A percentile compares a stretch with the other conserved stretches of the same genome.
Conservation (phyloP, 1,284 basidiomycete genomes). For the Apiotrichum porosum region DNA sequence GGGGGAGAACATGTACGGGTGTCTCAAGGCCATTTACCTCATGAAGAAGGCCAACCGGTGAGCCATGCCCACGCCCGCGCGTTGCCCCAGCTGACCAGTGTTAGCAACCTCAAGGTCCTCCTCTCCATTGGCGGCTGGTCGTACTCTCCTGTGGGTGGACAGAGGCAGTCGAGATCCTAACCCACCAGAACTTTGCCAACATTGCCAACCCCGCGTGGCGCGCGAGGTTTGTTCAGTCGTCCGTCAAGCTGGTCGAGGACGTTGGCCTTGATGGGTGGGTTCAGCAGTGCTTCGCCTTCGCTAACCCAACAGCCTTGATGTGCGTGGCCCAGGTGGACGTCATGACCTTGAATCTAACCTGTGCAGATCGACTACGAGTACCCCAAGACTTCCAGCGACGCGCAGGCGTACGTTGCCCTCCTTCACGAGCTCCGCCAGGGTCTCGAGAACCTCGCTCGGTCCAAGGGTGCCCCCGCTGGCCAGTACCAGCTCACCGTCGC, state of each 20-base stretch:
- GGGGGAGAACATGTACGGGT: conserved; percentile 77
- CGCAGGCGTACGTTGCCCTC: conserved; percentile 51
- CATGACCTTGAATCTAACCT: too few relatives aligned
- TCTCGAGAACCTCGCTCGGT: conserved; percentile 45
- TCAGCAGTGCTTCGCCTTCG: neutral
- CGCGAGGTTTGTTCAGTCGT: conserved; percentile 64
- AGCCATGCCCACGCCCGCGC: conserved; percentile 4
- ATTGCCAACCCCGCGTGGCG: conserved; percentile 60
- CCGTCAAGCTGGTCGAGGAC: conserved; percentile 71
- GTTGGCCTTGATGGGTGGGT: conserved; percentile 81
- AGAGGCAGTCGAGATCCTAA: too few relatives aligned
- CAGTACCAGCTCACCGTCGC: conserved; percentile 58
- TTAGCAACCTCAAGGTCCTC: conserved; percentile 67
- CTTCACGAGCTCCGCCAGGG: conserved; percentile 50
- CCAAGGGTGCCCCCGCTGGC: conserved; percentile 31
- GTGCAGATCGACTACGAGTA: conserved; percentile 52
- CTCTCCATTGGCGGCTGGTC: conserved; percentile 83
- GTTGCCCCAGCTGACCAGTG: neutral
- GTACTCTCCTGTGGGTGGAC: conserved; percentile 59
- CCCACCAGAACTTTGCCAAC: conserved; percentile 41
- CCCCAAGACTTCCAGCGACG: conserved; percentile 50
- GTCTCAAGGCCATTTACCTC: conserved; percentile 79
- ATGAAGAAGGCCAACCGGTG: conserved; percentile 68
- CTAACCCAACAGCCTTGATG: conserved; percentile 53
- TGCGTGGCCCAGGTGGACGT: conserved; percentile 59